phyloP scores from a whole-genome alignment of 2,329 filamentous ascomycete species.

The Moelleriella libera region DNA sequence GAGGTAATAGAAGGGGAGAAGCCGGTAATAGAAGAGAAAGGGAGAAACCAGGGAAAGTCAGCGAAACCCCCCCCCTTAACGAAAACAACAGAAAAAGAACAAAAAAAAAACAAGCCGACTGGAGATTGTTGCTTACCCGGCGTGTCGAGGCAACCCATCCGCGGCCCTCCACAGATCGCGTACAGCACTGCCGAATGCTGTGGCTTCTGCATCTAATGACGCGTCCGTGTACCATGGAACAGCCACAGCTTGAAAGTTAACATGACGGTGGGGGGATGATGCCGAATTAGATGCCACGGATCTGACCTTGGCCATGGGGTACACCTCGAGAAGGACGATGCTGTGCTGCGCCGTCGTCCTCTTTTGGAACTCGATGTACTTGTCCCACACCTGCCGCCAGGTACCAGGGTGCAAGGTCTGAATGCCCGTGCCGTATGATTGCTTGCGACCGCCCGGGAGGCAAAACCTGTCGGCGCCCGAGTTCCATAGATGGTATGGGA shows the following conservation, averaged over 20 bases:
- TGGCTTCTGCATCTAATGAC: conserved; percentile 17
- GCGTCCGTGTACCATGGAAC: conserved; percentile 24
- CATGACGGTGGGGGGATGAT: conserved; percentile 17
- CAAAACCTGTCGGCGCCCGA: conserved; percentile 21
- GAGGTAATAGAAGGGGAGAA: too few species aligned
- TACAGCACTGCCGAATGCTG: conserved; percentile 16
- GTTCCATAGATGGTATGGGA: conserved; percentile 24
- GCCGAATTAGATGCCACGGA: conserved; percentile 8
- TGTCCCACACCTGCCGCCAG: conserved; percentile 24
- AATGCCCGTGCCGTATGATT: conserved; percentile 19
- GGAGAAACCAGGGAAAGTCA: too few species aligned
- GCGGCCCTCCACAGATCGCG: conserved; percentile 14
- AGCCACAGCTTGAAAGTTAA: conserved; percentile 20
- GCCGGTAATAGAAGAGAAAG: too few species aligned
- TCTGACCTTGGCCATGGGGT: conserved; percentile 17
- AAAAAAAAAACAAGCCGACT: neutral
- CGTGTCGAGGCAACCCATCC: conserved; percentile 4
- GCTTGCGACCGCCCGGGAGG: conserved; percentile 21
- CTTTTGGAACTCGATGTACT: conserved; percentile 20
- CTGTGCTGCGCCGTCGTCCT: conserved; percentile 15
- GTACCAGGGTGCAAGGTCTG: conserved; percentile 16
- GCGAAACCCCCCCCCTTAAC: neutral
- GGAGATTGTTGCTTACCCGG: conserved; percentile 3
- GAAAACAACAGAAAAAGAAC: neutral
- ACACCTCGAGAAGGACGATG: conserved; percentile 20